phyloP scores from a whole-genome alignment of 148 eudicot genomes.

The Heliamphora exappendiculata region DNA sequence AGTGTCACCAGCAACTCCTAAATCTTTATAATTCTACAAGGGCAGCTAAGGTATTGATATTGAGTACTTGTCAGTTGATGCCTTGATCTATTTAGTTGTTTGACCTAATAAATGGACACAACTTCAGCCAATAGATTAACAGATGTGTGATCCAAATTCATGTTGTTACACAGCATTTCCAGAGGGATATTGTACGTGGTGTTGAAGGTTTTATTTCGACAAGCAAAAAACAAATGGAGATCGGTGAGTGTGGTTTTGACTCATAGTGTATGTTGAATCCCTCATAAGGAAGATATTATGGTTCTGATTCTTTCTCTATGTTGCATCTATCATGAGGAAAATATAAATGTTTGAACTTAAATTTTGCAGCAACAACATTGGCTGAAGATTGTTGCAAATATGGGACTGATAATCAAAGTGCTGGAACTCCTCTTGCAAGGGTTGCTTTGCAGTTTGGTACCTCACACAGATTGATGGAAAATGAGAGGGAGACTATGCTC shows the following conservation, averaged over 20 bases:
- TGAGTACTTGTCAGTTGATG: background rate
- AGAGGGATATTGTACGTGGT: constrained; percentile 62
- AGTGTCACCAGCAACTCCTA: constrained; percentile 47
- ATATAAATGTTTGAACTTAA: constrained; percentile 12
- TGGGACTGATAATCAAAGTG: constrained; percentile 45
- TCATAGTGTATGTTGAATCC: background rate
- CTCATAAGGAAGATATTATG: constrained; percentile 5
- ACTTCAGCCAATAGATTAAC: constrained; percentile 12
- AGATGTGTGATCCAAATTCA: constrained; percentile 3
- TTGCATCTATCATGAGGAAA: background rate
- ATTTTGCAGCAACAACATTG: constrained; percentile 51
- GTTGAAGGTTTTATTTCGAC: constrained; percentile 58
- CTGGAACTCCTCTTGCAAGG: constrained; percentile 45
- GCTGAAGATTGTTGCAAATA: constrained; percentile 75
- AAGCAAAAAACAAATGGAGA: constrained; percentile 68
- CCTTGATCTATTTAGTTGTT: background rate
- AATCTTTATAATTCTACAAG: constrained; percentile 65
- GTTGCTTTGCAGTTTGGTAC: constrained; percentile 53
- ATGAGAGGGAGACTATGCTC: constrained; percentile 57
- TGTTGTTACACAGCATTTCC: constrained; percentile 57
- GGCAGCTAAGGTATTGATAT: constrained; percentile 55
- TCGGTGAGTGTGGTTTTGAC: constrained; percentile 34
- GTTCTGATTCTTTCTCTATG: background rate
- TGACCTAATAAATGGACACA: constrained; percentile 4
- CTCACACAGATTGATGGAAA: constrained; percentile 46